Percentiles rank a stretch among this genome's conserved stretches.
Evolutionary conservation across 2,329 filamentous ascomycete genomes (phyloP).

Genomic region (Paecilomyces fulvus): DNA sequence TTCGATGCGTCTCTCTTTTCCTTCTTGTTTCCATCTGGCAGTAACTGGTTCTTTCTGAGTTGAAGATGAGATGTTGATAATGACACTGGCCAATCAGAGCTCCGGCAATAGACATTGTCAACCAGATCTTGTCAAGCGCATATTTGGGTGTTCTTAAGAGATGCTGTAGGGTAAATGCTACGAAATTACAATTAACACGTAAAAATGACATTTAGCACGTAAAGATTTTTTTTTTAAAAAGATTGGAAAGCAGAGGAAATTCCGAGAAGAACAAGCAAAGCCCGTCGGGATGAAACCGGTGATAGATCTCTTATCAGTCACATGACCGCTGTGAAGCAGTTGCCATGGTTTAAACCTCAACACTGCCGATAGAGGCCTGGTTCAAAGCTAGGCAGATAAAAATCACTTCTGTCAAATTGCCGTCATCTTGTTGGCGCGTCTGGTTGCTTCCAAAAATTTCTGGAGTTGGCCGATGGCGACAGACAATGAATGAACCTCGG

Average conservation of each 20-base stretch:
- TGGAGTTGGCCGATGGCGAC: neutral
- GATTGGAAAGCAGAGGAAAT: neutral
- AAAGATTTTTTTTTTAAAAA: too few relatives aligned
- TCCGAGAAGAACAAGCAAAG: neutral
- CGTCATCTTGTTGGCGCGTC: neutral
- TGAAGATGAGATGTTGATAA: too few relatives aligned
- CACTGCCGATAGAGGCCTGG: neutral
- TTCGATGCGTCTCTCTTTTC: too few relatives aligned
- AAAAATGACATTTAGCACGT: too few relatives aligned
- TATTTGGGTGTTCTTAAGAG: too few relatives aligned
- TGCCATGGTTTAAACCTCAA: neutral
- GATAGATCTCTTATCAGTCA: neutral
- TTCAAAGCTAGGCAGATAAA: neutral
- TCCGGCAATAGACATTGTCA: too few relatives aligned
- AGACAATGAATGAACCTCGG: neutral
- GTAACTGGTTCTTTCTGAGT: too few relatives aligned
- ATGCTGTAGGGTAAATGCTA: too few relatives aligned
- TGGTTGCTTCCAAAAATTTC: neutral
- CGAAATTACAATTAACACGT: neutral
- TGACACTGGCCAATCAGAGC: too few relatives aligned
- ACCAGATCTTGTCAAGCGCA: too few relatives aligned
- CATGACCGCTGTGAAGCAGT: neutral
- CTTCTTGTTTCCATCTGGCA: too few relatives aligned
- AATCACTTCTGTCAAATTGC: neutral
- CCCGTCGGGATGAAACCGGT: conserved; percentile 1